Percentiles rank a stretch among this genome's conserved stretches.
These are phyloP conservation scores for Acanthamoeba healyi DNA, from an alignment of 208 protist species.

Conservation along the genomic window DNA sequence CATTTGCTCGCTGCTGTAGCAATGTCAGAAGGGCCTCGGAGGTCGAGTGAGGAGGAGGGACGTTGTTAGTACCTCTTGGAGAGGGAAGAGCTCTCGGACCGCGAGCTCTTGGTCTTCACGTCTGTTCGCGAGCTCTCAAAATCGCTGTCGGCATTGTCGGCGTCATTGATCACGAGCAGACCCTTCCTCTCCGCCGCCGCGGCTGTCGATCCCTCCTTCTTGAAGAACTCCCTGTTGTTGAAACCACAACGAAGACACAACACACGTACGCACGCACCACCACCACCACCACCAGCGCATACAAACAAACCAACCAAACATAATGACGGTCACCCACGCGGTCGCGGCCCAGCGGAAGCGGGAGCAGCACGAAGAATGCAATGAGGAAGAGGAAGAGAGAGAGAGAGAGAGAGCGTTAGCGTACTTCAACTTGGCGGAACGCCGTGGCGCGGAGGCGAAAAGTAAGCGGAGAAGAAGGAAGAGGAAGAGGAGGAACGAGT, in stretches of 20 bases:
- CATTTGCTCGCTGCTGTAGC: not conserved
- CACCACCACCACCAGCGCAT: no score
- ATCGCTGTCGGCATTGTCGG: slow-evolving; percentile 45
- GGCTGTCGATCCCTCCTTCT: not conserved
- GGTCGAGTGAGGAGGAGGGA: not conserved
- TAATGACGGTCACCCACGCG: no score
- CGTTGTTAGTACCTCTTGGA: not conserved
- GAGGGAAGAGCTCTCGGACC: not conserved
- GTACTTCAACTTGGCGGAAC: no score
- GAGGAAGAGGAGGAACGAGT: not conserved
- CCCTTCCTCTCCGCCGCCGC: not conserved
- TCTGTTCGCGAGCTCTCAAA: slow-evolving; percentile 19
- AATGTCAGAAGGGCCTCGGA: no score
- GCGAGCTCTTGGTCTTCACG: not conserved
- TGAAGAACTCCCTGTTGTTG: slow-evolving; percentile 33
- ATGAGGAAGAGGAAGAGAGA: not conserved
- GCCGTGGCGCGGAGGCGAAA: no score
- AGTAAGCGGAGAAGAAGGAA: no score
- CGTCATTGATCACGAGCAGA: slow-evolving; percentile 15
- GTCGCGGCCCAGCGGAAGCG: no score
- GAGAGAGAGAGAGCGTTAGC: not conserved
- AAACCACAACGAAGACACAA: no score
- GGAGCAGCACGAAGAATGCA: no score
- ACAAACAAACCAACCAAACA: no score
- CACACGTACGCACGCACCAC: not conserved